Evolutionary conservation across 2,329 filamentous ascomycete genomes (phyloP).

Genomic region (Penicillium sp.): DNA sequence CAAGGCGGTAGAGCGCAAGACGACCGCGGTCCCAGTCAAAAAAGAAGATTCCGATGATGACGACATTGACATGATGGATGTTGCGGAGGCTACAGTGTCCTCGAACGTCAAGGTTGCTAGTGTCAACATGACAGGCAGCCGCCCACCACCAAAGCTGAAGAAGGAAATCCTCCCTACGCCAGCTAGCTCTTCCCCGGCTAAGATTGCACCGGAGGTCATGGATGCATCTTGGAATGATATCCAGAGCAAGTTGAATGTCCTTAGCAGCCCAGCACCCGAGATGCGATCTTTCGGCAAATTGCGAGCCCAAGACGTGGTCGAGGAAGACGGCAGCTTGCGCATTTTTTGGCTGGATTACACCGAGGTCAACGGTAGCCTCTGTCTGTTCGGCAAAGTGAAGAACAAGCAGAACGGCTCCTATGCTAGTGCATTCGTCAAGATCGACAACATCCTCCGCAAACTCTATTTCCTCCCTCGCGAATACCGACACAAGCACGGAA

Average conservation of each 20-base stretch:
- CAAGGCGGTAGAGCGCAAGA: slow-evolving; percentile 75
- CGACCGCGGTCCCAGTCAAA: slow-evolving; percentile 53
- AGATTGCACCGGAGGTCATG: slow-evolving; percentile 60
- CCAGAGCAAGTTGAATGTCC: slow-evolving; percentile 80
- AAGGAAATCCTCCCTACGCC: slow-evolving; percentile 71
- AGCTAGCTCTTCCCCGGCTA: slow-evolving; percentile 73
- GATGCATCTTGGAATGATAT: slow-evolving; percentile 90
- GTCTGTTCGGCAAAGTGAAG: slow-evolving; percentile 92
- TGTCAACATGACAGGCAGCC: slow-evolving; percentile 81
- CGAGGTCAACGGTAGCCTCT: slow-evolving; percentile 86
- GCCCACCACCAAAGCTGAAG: slow-evolving; percentile 73
- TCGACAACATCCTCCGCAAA: slow-evolving; percentile 92
- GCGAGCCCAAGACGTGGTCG: slow-evolving; percentile 79
- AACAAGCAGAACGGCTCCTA: slow-evolving; percentile 79
- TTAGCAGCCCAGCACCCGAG: slow-evolving; percentile 71
- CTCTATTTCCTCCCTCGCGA: slow-evolving; percentile 89
- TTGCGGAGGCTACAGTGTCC: slow-evolving; percentile 72
- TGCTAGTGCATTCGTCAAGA: slow-evolving; percentile 91
- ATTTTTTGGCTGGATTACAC: slow-evolving; percentile 99
- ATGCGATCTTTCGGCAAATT: slow-evolving; percentile 72
- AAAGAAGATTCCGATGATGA: slow-evolving; percentile 70
- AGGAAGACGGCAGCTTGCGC: slow-evolving; percentile 85
- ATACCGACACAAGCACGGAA: slow-evolving; percentile 58
- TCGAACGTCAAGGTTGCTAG: slow-evolving; percentile 65
- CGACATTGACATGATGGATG: slow-evolving; percentile 82